These are phyloP conservation scores for Beauveria medogensis DNA, from an alignment of 2,329 filamentous ascomycete species.

Conservation along the genomic window DNA sequence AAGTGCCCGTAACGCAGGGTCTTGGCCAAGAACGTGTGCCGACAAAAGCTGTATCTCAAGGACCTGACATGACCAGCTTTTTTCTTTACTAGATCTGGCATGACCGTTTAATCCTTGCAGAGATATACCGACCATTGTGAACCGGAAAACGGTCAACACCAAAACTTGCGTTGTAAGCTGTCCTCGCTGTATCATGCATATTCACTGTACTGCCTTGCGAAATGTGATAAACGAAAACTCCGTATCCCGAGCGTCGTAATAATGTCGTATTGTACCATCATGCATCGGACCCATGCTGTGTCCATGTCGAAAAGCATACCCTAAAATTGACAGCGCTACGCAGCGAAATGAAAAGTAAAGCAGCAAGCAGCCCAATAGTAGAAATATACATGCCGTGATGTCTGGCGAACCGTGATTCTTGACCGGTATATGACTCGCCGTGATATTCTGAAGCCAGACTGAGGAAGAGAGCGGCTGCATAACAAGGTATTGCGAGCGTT, in stretches of 20 bases:
- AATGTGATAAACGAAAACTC: not conserved
- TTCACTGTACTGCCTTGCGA: not conserved
- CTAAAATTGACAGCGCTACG: not conserved
- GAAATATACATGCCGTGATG: not conserved
- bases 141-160: not conserved
- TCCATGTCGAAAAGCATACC: not conserved
- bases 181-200: not conserved
- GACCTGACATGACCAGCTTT: not conserved
- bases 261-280: not conserved
- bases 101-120: not conserved
- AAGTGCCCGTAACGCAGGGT: not conserved
- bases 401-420: too few species aligned
- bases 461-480: not conserved
- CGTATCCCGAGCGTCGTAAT: slow-evolving; percentile 2
- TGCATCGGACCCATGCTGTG: not conserved
- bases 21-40: not conserved
- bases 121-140: not conserved
- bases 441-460: not conserved
- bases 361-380: not conserved
- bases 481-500: not conserved
- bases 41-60: not conserved
- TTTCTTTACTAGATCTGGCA: not conserved
- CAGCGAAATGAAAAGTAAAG: not conserved
- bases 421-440: too few species aligned
- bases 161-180: not conserved